These are phyloP conservation scores for Ramichloridium luteum DNA, from an alignment of 2,329 filamentous ascomycete genomes.

Conservation along the genomic window DNA sequence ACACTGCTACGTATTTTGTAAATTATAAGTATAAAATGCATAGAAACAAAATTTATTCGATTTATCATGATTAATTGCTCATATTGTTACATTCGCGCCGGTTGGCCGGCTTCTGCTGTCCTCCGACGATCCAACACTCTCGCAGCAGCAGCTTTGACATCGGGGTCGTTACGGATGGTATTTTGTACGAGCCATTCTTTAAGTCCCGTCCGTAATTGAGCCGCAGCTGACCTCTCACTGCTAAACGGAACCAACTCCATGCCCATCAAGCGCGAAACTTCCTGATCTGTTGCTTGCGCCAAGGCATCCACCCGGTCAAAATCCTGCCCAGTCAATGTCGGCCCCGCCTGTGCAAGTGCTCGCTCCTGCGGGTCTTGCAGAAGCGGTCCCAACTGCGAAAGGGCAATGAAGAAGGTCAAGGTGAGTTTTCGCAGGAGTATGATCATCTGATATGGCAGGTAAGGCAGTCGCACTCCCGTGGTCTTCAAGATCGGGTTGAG, in stretches of 20 bases:
- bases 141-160: conserved; percentile 69
- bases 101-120: no score
- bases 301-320: conserved; percentile 55
- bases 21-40: no score
- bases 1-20: no score
- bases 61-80: no score
- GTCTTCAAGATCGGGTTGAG: conserved; percentile 36
- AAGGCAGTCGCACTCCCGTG: conserved; percentile 42
- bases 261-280: conserved; percentile 57
- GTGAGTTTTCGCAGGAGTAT: conserved; percentile 61
- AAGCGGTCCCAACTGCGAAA: conserved; percentile 67
- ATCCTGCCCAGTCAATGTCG: conserved; percentile 43
- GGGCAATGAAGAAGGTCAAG: conserved; percentile 69
- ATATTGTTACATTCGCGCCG: no score
- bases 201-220: conserved; percentile 58
- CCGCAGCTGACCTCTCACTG: conserved; percentile 53
- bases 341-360: conserved; percentile 7
- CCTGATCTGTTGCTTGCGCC: conserved; percentile 50
- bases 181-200: conserved; percentile 83
- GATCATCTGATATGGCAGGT: conserved; percentile 77
- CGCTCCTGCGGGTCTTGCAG: conserved; percentile 30
- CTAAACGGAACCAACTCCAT: conserved; percentile 73
- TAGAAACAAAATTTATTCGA: no score
- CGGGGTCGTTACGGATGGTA: conserved; percentile 63
- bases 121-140: conserved; percentile 53